These are phyloP conservation scores for Fagopyrum tataricum DNA, from an alignment of 148 eudicot genomes.

Conservation along the genomic window DNA sequence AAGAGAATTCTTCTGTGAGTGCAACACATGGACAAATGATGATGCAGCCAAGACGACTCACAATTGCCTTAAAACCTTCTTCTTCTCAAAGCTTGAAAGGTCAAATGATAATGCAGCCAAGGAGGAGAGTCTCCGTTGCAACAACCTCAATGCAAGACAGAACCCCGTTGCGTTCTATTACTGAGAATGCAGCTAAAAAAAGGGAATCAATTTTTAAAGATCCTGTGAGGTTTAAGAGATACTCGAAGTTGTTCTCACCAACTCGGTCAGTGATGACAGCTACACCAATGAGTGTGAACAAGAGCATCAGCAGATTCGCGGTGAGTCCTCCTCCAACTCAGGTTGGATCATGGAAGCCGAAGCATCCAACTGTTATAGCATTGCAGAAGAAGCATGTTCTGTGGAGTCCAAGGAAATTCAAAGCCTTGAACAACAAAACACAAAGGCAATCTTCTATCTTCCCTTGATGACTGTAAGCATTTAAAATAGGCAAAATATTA, in stretches of 20 bases:
- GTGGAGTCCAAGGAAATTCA: constrained; percentile 75
- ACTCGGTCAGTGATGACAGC: constrained; percentile 44
- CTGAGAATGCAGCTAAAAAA: constrained; percentile 27
- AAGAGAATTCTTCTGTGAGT: constrained; percentile 42
- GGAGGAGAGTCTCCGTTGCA: constrained; percentile 65
- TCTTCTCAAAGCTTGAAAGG: constrained; percentile 19
- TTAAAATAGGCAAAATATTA: background rate
- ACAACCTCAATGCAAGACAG: constrained; percentile 20
- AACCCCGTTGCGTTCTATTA: constrained; percentile 24
- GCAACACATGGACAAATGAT: constrained; percentile 22
- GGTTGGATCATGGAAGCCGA: constrained; percentile 76
- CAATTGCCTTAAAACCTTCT: constrained; percentile 37
- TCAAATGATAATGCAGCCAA: constrained; percentile 35
- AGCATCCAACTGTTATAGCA: constrained; percentile 82
- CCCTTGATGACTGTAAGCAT: constrained; percentile 16
- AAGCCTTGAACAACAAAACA: constrained; percentile 31
- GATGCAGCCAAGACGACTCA: constrained; percentile 55
- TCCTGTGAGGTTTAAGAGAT: constrained; percentile 57
- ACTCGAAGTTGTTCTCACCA: constrained; percentile 51
- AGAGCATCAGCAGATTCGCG: constrained; percentile 54
- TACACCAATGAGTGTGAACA: constrained; percentile 44
- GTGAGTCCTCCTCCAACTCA: constrained; percentile 70
- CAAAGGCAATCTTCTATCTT: constrained; percentile 44
- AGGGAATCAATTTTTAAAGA: constrained; percentile 63
- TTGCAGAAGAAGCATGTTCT: constrained; percentile 63